Evolutionary conservation across 2,329 filamentous ascomycete genomes (phyloP), one percentile per base, ranked within the genome.

Genomic region (Mariannaea sp.): DNA sequence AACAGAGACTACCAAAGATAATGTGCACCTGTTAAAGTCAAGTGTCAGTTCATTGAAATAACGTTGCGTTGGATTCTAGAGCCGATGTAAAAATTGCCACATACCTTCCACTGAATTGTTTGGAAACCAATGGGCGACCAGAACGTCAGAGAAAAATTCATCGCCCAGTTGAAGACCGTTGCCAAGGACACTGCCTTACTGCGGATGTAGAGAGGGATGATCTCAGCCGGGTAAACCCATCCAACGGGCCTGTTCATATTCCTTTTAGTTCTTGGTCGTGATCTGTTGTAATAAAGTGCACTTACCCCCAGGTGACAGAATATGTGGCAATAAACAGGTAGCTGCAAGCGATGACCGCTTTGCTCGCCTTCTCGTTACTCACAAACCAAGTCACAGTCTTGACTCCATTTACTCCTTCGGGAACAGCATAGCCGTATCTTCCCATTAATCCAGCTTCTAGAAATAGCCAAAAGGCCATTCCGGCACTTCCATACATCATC

Each of bases 171-270:
- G 4, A 26, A 26, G 13, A 43, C 10, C 9, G 47, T 27, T 7
- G 47, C 38, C 12, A 50, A 32, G 16, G 36, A 38, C 29, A 50
- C 32, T 6, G 36, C 47, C 2, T 26, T 50, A 10, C 36, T 29
- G 16, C 47, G 47, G 13, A 24, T 42, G 20, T 40, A 22, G 4
- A 49, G 47, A 42, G 26, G 20, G 14, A 22, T 42, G 16, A 49
- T 35, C 30, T 50, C 47, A 7, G 47, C 26, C 32, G 38, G 14
- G 19, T 50, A 50, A 14, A 43, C 29, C 47, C 47, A 50, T n/a
- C 47, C 19, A 9, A 50, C 22, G 14, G 47, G 47, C 22, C 22
- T 24, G 22, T 24, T 24, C 22, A 8, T 24, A 24, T 8, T 24
- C 22, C 8, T 24, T 24, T 24, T 24, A 24, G 22, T 8, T 5